These are phyloP conservation scores for Metschnikowia proteae DNA, from an alignment of 805 yeast species.

Conservation along the genomic window DNA sequence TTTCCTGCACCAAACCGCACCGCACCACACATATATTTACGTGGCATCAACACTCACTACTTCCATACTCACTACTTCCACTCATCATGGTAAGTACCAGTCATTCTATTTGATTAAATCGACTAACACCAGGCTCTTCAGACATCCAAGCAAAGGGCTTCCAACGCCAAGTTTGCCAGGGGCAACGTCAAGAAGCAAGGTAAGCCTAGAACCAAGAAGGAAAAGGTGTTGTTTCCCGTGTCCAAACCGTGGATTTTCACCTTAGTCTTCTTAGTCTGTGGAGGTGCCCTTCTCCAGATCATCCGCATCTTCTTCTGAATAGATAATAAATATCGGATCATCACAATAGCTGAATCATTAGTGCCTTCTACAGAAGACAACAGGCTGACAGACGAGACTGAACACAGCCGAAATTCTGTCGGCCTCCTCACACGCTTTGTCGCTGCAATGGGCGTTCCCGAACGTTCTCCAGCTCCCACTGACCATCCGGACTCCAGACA, in stretches of 20 bases:
- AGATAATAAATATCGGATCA: background rate
- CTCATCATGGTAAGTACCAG: background rate
- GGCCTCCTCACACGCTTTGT: too few relatives aligned
- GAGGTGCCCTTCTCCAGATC: constrained; percentile 78
- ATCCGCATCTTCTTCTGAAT: constrained; percentile 46
- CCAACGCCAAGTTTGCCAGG: constrained; percentile 81
- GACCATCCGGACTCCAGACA: too few relatives aligned
- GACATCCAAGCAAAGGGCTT: constrained; percentile 82
- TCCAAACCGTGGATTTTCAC: constrained; percentile 62
- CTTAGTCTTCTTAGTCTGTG: constrained; percentile 65
- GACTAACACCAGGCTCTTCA: constrained; percentile 52
- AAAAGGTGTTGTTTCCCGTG: constrained; percentile 46
- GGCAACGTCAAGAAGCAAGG: constrained; percentile 72
- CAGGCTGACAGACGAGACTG: too few relatives aligned
- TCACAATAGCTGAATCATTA: too few relatives aligned
- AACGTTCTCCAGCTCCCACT: too few relatives aligned
- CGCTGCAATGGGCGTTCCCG: too few relatives aligned
- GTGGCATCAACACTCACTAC: background rate
- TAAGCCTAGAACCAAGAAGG: constrained; percentile 48
- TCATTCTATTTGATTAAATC: background rate
- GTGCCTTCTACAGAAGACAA: too few relatives aligned
- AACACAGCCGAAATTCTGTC: too few relatives aligned
- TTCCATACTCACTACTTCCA: background rate
- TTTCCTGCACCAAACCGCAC: constrained; percentile 18
- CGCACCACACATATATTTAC: background rate